These are phyloP conservation scores for Sugiyamaella boreocaroliniensis DNA, from an alignment of 805 yeast genomes.

Conservation along the genomic window DNA sequence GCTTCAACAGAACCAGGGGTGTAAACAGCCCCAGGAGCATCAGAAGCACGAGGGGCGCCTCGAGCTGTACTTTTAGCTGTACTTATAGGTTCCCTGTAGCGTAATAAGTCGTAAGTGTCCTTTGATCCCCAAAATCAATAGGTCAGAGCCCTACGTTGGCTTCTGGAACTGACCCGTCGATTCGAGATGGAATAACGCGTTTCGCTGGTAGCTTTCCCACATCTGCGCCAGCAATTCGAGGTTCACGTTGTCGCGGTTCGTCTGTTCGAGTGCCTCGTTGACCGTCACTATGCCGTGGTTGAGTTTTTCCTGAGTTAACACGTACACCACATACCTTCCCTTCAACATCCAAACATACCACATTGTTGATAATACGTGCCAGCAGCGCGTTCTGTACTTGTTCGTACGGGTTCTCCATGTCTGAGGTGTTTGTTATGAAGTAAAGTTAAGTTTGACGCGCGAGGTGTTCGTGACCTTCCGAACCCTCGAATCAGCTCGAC, in stretches of 20 bases:
- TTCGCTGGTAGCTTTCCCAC: conserved; percentile 71
- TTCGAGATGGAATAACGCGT: conserved; percentile 65
- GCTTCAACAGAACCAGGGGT: too few relatives aligned
- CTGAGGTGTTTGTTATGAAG: neutral
- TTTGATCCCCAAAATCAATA: too few relatives aligned
- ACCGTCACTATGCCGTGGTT: conserved; percentile 63
- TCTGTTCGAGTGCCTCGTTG: conserved; percentile 51
- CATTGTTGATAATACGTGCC: conserved; percentile 67
- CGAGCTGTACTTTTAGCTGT: too few relatives aligned
- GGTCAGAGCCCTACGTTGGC: conserved; percentile 9
- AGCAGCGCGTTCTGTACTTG: conserved; percentile 70
- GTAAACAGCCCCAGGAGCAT: too few relatives aligned
- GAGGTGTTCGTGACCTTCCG: neutral
- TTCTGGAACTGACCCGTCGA: conserved; percentile 45
- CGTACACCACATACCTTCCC: neutral
- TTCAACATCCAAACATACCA: conserved; percentile 46
- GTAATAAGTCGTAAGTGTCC: too few relatives aligned
- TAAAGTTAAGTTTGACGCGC: too few relatives aligned
- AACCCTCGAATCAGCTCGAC: neutral
- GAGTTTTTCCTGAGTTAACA: conserved; percentile 46
- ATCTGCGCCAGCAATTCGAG: conserved; percentile 66
- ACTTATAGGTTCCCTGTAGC: too few relatives aligned
- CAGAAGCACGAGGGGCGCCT: too few relatives aligned
- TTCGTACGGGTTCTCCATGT: conserved; percentile 82
- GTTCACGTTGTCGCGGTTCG: conserved; percentile 60